Conservation (phyloP, 306 rosid genomes). For the Rosa persica region DNA sequence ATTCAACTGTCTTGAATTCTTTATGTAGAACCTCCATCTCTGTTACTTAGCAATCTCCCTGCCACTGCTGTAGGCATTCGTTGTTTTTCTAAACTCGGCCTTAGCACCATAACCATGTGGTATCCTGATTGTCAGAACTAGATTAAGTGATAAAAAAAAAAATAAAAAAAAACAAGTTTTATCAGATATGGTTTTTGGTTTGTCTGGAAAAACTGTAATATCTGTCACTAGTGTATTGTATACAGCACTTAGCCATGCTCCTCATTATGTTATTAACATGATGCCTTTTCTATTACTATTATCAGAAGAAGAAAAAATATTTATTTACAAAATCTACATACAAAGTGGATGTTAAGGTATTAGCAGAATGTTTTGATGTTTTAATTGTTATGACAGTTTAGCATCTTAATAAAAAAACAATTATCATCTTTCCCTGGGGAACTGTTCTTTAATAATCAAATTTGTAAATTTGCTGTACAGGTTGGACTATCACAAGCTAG, state of each 20-base stretch:
- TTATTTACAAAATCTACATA: background rate
- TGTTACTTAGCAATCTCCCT: background rate
- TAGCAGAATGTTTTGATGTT: background rate
- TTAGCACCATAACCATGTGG: background rate
- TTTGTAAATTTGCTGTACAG: conserved; percentile 31
- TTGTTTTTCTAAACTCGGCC: background rate
- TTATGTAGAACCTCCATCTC: background rate
- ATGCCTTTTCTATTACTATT: background rate
- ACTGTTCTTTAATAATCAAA: background rate
- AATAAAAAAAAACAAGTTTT: background rate
- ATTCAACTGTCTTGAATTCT: background rate
- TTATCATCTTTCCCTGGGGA: background rate
- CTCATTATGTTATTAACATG: background rate
- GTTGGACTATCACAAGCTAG: conserved; percentile 86
- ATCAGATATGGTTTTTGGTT: background rate
- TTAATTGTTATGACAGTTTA: background rate
- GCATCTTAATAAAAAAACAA: background rate
- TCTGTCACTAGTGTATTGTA: background rate
- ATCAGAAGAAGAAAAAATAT: background rate
- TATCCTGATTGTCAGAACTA: background rate
- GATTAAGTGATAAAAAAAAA: background rate
- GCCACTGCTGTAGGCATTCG: background rate
- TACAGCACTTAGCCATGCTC: background rate
- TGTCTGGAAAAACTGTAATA: background rate
- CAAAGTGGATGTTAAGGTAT: background rate